Evolutionary conservation across 2,329 filamentous ascomycete genomes (phyloP), one percentile per base, ranked within the genome.

Genomic region (Pseudogymnoascus sp.): DNA sequence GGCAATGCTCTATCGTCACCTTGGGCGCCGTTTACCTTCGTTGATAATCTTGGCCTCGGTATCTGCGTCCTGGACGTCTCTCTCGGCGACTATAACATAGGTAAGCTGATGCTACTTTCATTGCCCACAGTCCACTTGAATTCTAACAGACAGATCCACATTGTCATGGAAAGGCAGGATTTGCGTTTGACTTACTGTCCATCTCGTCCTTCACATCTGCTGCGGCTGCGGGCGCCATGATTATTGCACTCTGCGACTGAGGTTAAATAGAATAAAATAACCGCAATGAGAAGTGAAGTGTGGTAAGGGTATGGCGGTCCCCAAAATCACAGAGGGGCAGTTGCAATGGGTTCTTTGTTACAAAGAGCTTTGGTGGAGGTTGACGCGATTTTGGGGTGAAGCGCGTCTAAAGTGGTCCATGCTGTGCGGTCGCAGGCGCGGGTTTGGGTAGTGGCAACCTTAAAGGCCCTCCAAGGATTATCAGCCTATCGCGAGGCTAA

Each of bases 1-100:
- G 51, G 51, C 26, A 57, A 57, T 34, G 29, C 51, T 14, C n/a
- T 4, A 34, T 34, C 51, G 16, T 34, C 51, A 18, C 29, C n/a
- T 12, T 34, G 26, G 51, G 51, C 26, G 51, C 29, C 51, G 51
- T 57, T 57, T 57, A 57, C 51, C 51, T 80, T 99, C 95, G 71
- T 97, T 97, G 77, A 97, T 92, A 66, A 96, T 82, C 77, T 96
- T 92, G 77, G 96, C 89, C 73, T 90, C 86, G 69, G 85, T 78
- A 73, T 90, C 82, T 74, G 88, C 82, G 65, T 90, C 87, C 62
- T 90, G 89, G 16, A 60, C 37, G 64, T 92, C 87, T 66, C 86
- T 82, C 57, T 81, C 74, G 71, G 69, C 71, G 62, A 67, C 77
- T 76, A 81, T 77, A 39, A 34, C 78, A 77, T 70, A 79, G 80